These are phyloP conservation scores for Phytophthora sp. DNA, from an alignment of 352 stramenopile genomes.

Conservation along the genomic window DNA sequence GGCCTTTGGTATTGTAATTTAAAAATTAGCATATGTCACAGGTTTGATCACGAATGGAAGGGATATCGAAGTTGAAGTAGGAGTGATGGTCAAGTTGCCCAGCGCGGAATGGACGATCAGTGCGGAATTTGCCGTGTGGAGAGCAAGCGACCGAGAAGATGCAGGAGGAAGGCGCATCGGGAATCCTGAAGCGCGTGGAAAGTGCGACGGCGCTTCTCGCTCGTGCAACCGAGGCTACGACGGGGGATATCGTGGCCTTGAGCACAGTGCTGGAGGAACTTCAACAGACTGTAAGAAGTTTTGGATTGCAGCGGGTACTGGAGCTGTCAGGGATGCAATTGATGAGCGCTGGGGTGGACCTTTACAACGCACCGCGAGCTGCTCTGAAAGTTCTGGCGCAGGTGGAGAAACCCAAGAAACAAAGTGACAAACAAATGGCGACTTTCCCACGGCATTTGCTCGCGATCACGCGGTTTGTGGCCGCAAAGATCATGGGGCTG, in stretches of 20 bases:
- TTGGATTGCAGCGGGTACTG: constrained; percentile 36
- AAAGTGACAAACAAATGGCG: background rate
- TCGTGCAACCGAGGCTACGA: constrained; percentile 6
- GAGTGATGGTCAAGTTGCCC: constrained; percentile 37
- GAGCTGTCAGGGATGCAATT: constrained; percentile 38
- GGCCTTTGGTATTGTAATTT: background rate
- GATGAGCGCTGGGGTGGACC: constrained; percentile 65
- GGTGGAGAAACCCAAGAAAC: constrained; percentile 27
- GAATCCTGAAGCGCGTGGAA: constrained; percentile 31
- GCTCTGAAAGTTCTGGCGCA: constrained; percentile 42
- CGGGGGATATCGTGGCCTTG: constrained; percentile 6
- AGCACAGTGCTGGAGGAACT: constrained; percentile 36
- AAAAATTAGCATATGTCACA: background rate
- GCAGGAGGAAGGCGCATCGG: constrained; percentile 15
- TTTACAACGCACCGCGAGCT: constrained; percentile 71
- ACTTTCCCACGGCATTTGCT: constrained; percentile 41
- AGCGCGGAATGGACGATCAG: constrained; percentile 3
- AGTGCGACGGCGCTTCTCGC: constrained; percentile 28
- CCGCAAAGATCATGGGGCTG: constrained; percentile 69
- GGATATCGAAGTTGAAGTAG: constrained; percentile 24
- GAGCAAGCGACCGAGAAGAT: constrained; percentile 15
- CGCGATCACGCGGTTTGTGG: constrained; percentile 53
- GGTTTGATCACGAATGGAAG: constrained; percentile 7
- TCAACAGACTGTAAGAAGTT: constrained; percentile 31
- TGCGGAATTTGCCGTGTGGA: constrained; percentile 21